Percentiles rank a stretch among this genome's conserved stretches.
Conservation (phyloP, 1,139 yeast species). For the Saccharomycopsis hybrid region DNA sequence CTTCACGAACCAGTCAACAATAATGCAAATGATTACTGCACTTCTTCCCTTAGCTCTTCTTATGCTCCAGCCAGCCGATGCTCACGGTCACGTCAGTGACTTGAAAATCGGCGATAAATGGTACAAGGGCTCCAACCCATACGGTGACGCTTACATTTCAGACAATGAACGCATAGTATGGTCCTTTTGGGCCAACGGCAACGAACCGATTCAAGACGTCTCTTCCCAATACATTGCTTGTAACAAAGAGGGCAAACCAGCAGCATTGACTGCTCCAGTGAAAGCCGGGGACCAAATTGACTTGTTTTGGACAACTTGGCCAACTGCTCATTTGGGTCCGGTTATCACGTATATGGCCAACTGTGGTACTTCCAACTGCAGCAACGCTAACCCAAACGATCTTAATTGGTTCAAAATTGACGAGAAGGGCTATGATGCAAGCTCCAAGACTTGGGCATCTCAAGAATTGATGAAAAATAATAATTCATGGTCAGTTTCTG, state of each 20-base stretch:
- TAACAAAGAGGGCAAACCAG: conserved; percentile 11
- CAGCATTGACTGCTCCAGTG: conserved; percentile 10
- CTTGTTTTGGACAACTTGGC: conserved; percentile 20
- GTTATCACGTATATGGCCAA: conserved; percentile 19
- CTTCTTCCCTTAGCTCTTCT: no score
- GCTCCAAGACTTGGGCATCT: conserved; percentile 11
- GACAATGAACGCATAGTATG: conserved; percentile 10
- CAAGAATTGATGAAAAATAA: conserved; percentile 16
- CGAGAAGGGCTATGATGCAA: conserved; percentile 12
- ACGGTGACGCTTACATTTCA: background rate
- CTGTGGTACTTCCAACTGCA: conserved; percentile 10
- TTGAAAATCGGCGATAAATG: conserved; percentile 9
- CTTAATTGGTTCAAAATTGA: conserved; percentile 19
- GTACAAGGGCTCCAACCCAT: conserved; percentile 8
- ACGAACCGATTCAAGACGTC: conserved; percentile 19
- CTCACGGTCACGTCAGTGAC: conserved; percentile 19
- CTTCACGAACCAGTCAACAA: no score
- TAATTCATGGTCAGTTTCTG: conserved; percentile 17
- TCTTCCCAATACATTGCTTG: conserved; percentile 15
- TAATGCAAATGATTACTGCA: no score
- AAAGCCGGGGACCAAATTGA: conserved; percentile 15
- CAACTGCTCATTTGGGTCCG: conserved; percentile 13
- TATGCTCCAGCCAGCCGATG: background rate
- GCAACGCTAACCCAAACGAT: conserved; percentile 11
- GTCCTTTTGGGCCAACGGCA: conserved; percentile 17